Evolutionary conservation across 768 basidiomycete species (phyloP), one percentile per base, ranked within the genome.

Genomic region (Cystofilobasidium ferigula): DNA sequence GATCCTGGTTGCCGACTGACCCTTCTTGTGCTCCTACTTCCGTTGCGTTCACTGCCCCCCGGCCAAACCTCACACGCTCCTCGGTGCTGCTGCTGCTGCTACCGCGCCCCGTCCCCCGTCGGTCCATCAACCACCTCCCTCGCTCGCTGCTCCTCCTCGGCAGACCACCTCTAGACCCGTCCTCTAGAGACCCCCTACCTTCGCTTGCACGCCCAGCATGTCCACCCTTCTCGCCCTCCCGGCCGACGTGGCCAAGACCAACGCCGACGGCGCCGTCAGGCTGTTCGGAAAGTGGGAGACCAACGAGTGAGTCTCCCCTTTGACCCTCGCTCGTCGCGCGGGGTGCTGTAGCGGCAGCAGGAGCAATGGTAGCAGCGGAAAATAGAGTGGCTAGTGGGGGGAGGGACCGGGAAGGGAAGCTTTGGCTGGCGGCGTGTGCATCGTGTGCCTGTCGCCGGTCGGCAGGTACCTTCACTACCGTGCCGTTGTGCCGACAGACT

Each of bases 251-350:
- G 73, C 73, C 61, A 78, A 77, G 69, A 75, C 78, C 70, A 75
- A 77, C 65, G 73, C 77, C 71, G 77, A 77, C 71, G 76, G 76
- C 56, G 72, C 73, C 68, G 84, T 98, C 75, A 95, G 94, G 80
- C 85, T 99, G 69, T 99, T 99, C 77, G 92, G 91, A 75, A 93
- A 93, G 82, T 99, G 95, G 95, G 93, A 97, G 64, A 88, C 91
- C 70, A 86, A 90, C 76, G 92, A 91, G 93, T 95, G 82, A 79
- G 90, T 82, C 35, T 64, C 64, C 48, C 36, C 20, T 7, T 22
- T 64, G 10, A 10, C 40, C 40, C 40, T 20, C 20, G 48, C 62
- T 20, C 42, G n/a, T n/a, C n/a, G n/a, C n/a, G n/a, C n/a, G n/a
- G n/a, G n/a, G n/a, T n/a, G n/a, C n/a, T n/a, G n/a, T n/a, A n/a